Evolutionary conservation across 1,284 basidiomycete species (phyloP).

Genomic region (Naganishia sp.): DNA sequence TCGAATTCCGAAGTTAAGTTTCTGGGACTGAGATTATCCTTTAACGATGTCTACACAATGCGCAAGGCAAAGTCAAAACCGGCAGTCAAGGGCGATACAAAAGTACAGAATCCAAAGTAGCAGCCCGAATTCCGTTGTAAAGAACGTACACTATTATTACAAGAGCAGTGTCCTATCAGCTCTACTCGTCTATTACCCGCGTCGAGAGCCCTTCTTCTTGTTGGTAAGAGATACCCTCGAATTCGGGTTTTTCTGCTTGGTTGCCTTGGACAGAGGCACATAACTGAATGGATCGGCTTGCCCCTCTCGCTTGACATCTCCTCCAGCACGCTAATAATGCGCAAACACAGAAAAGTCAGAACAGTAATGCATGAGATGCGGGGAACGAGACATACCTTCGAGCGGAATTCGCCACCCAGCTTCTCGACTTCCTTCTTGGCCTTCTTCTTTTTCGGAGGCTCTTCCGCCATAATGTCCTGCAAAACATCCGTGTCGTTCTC

Average conservation of each 20-base stretch:
- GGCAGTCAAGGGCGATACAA: neutral
- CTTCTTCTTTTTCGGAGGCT: constrained; percentile 31
- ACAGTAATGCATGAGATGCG: constrained; percentile 3
- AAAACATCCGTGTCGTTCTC: constrained; percentile 64
- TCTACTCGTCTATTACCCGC: constrained; percentile 7
- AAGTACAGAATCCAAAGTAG: constrained; percentile 3
- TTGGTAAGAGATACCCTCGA: constrained; percentile 49
- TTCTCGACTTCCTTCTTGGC: constrained; percentile 31
- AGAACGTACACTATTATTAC: constrained; percentile 1
- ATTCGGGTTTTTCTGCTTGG: constrained; percentile 48
- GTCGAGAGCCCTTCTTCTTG: constrained; percentile 53
- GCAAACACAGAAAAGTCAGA: neutral
- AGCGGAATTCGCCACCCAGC: constrained; percentile 70
- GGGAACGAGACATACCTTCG: constrained; percentile 63
- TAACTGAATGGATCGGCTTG: constrained; percentile 90
- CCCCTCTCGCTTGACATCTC: constrained; percentile 83
- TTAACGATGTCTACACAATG: constrained; percentile 52
- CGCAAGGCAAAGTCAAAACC: constrained; percentile 33
- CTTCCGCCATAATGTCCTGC: constrained; percentile 41
- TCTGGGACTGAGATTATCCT: constrained; percentile 52
- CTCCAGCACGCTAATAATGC: constrained; percentile 73
- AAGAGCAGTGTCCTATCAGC: constrained; percentile 1
- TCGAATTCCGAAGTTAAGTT: constrained; percentile 53
- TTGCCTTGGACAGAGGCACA: constrained; percentile 74
- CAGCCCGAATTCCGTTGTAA: constrained; percentile 12